Percentiles rank a stretch among this genome's conserved stretches.
phyloP scores from a whole-genome alignment of 352 stramenopile species.

The Phytopythium kandeliae region DNA sequence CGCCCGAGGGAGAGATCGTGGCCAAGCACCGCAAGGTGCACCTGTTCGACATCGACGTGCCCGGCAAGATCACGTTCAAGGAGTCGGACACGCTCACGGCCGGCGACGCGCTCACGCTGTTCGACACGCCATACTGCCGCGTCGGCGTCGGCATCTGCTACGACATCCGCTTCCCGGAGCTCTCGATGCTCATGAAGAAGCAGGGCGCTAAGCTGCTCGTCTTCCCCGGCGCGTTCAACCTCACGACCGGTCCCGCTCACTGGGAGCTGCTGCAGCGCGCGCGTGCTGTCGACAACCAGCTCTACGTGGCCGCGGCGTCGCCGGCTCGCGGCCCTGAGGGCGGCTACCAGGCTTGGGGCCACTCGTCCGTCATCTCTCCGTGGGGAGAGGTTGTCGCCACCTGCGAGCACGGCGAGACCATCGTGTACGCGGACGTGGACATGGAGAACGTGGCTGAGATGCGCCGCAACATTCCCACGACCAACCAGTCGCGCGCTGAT shows the following conservation, averaged over 20 bases:
- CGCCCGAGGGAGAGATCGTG: slow-evolving; percentile 91
- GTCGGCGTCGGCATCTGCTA: slow-evolving; percentile 99
- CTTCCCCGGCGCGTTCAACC: slow-evolving; percentile 85
- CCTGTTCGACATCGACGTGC: slow-evolving; percentile 99
- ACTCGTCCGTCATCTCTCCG: slow-evolving; percentile 95
- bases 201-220: slow-evolving; percentile 84
- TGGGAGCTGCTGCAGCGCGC: slow-evolving; percentile 98
- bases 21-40: slow-evolving; percentile 99
- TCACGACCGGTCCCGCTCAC: slow-evolving; percentile 94
- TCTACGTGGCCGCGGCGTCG: slow-evolving; percentile 95
- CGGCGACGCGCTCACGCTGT: slow-evolving; percentile 85
- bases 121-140: slow-evolving; percentile 87
- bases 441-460: slow-evolving; percentile 93
- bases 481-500: slow-evolving; percentile 93
- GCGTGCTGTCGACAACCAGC: slow-evolving; percentile 92
- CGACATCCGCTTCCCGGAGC: slow-evolving; percentile 99
- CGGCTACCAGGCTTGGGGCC: slow-evolving; percentile 98
- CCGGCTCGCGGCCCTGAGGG: slow-evolving; percentile 92
- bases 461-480: slow-evolving; percentile 94
- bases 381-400: slow-evolving; percentile 97
- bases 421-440: slow-evolving; percentile 97
- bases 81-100: slow-evolving; percentile 98
- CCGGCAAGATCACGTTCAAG: slow-evolving; percentile 98
- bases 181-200: slow-evolving; percentile 95
- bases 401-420: slow-evolving; percentile 87